Evolutionary conservation across 1,284 basidiomycete genomes (phyloP).

Genomic region (Rhodofomes roseus): DNA sequence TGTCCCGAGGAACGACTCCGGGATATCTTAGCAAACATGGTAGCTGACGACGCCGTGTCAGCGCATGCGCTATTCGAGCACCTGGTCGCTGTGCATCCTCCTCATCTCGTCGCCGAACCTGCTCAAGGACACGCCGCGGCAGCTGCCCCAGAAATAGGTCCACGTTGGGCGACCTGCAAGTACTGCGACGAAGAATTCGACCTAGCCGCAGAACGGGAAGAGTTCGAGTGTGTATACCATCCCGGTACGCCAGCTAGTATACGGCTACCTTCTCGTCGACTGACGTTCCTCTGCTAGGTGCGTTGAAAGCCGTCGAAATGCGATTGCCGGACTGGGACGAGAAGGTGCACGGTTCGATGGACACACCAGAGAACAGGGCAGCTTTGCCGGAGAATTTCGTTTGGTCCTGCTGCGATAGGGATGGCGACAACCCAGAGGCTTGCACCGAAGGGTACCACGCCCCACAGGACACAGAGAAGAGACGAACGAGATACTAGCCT

Average conservation of each 20-base stretch:
- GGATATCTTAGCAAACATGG: conserved; percentile 33
- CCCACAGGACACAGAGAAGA: conserved; percentile 10
- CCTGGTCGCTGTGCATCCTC: conserved; percentile 32
- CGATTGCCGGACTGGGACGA: conserved; percentile 45
- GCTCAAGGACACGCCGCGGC: neutral
- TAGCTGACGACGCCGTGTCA: conserved; percentile 36
- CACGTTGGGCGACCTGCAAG: conserved; percentile 40
- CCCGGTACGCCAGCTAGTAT: conserved; percentile 9
- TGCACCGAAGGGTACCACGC: conserved; percentile 30
- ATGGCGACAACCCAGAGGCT: conserved; percentile 31
- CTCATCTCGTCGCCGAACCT: neutral
- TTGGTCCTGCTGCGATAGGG: conserved; percentile 48
- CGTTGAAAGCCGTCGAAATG: conserved; percentile 35
- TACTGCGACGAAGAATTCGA: conserved; percentile 46
- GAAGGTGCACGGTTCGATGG: conserved; percentile 41
- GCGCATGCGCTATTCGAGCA: conserved; percentile 40
- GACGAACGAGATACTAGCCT: neutral
- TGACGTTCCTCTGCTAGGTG: conserved; percentile 23
- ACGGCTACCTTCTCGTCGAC: neutral
- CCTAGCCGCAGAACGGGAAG: conserved; percentile 27
- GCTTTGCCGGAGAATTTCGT: conserved; percentile 43
- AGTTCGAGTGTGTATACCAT: conserved; percentile 33
- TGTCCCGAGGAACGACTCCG: conserved; percentile 40
- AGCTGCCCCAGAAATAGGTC: conserved; percentile 22
- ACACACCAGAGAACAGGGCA: conserved; percentile 34